Evolutionary conservation across 768 basidiomycete species (phyloP), one percentile per base, ranked within the genome.

Genomic region (Guyanaporus albipodus): DNA sequence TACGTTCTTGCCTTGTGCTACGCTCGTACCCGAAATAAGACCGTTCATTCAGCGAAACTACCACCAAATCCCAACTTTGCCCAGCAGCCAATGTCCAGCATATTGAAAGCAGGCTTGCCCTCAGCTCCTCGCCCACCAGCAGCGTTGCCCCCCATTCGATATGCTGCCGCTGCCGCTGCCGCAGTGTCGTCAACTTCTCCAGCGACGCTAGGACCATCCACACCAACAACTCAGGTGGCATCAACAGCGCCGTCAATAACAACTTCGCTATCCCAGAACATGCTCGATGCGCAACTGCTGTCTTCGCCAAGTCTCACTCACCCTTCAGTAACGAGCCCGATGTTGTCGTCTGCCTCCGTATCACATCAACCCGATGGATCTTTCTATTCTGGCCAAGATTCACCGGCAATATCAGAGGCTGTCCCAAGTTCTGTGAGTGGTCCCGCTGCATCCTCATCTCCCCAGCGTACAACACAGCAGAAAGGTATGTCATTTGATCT

Each of bases 271-370:
- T 67, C 67, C 14, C 66, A 70, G 19, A 58, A 56, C 42, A 31
- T 60, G 33, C 44, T 57, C 31, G 74, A 75, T 12, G 67, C 70
- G 31, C 61, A 67, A 29, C 21, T 69, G 21, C 67, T 80, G 11
- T 80, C 86, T 0, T 90, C 89, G 8, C 88, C 89, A 23, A 91
- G 88, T 61, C 69, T 91, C 44, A 91, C 89, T n/a, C 87, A 91
- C 66, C 83, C 80, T 31, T 90, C 89, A 6, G 73, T 85, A 39
- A 85, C 86, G 46, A 91, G 88, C 53, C 88, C 88, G 0, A 82
- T 89, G 72, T 57, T 90, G 42, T 90, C 88, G 15, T 88, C 78
- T 21, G 85, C 87, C 26, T 77, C 77, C 38, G 70, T 62, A 38
- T 77, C 79, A 12, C 83, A 83, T 46, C 82, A 82, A 42, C 83